These are phyloP conservation scores for Colletotrichum brevisporum DNA, from an alignment of 2,329 filamentous ascomycete genomes.

Conservation along the genomic window DNA sequence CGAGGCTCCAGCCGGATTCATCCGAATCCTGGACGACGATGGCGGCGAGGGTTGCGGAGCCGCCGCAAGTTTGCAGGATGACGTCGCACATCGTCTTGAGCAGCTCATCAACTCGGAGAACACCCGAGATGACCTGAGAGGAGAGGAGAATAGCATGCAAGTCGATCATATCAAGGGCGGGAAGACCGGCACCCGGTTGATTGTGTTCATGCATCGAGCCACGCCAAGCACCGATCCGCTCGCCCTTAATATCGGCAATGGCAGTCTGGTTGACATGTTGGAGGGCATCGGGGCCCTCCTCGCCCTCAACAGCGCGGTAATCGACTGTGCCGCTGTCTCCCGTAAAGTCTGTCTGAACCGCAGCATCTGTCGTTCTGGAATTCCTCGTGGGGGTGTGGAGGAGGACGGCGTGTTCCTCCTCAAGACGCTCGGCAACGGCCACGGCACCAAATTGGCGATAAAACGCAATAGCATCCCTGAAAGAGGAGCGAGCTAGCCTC, in stretches of 20 bases:
- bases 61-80: constrained; percentile 82
- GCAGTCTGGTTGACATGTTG: constrained; percentile 58
- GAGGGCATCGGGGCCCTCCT: constrained; percentile 57
- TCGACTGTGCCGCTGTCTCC: constrained; percentile 67
- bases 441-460: constrained; percentile 79
- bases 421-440: constrained; percentile 77
- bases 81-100: constrained; percentile 87
- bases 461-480: constrained; percentile 76
- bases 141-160: constrained; percentile 83
- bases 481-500: constrained; percentile 77
- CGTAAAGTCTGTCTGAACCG: constrained; percentile 79
- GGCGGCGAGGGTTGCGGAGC: constrained; percentile 77
- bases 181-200: constrained; percentile 74
- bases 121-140: constrained; percentile 84
- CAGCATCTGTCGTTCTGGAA: constrained; percentile 72
- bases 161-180: constrained; percentile 87
- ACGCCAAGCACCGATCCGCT: constrained; percentile 74
- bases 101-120: constrained; percentile 81
- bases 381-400: constrained; percentile 74
- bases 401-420: constrained; percentile 77
- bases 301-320: constrained; percentile 63
- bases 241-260: constrained; percentile 67
- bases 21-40: constrained; percentile 81
- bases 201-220: constrained; percentile 69
- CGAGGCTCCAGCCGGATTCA: constrained; percentile 76